These are phyloP conservation scores for Xylaria sp. DNA, from an alignment of 2,329 filamentous ascomycete genomes.

Conservation along the genomic window DNA sequence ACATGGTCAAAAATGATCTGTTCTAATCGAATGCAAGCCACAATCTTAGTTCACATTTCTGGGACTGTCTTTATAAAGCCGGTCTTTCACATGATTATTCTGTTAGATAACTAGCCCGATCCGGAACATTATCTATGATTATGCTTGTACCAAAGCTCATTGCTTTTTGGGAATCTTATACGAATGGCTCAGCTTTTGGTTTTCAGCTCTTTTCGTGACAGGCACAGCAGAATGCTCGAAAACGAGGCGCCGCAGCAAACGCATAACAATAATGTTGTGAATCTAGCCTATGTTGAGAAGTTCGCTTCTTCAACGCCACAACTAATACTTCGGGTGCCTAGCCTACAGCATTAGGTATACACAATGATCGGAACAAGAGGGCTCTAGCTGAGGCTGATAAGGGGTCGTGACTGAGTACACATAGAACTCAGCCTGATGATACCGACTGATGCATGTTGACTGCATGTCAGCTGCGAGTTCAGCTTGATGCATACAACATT, in stretches of 20 bases:
- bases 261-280: too few relatives aligned
- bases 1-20: neutral
- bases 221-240: neutral
- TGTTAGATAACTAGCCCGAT: slow-evolving; percentile 3
- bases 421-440: too few relatives aligned
- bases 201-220: neutral
- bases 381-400: too few relatives aligned
- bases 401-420: too few relatives aligned
- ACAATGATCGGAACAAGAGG: too few relatives aligned
- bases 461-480: neutral
- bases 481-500: neutral
- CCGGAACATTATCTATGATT: neutral
- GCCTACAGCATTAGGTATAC: too few relatives aligned
- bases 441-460: too few relatives aligned
- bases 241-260: too few relatives aligned
- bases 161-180: neutral
- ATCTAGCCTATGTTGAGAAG: too few relatives aligned
- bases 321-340: too few relatives aligned
- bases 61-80: neutral
- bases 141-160: neutral
- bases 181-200: neutral
- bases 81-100: neutral
- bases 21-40: neutral
- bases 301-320: too few relatives aligned
- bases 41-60: neutral